Evolutionary conservation across 257 asterid genomes (phyloP), one percentile per base, ranked within the genome.

Genomic region (Gynochthodes officinalis): DNA sequence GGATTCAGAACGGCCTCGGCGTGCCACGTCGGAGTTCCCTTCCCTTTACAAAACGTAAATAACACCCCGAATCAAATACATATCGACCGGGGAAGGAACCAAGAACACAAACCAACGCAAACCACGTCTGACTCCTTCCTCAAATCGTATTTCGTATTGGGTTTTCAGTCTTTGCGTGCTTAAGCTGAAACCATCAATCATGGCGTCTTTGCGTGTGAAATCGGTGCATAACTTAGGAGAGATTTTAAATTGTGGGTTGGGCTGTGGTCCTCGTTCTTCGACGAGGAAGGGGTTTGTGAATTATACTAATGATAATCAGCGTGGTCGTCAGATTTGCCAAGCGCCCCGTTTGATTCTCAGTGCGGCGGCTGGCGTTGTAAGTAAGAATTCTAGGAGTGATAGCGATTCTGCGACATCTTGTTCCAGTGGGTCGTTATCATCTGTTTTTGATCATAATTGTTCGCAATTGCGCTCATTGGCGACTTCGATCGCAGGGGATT

Each of bases 1-100:
- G 71, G 48, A 59, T 14, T 14, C 80, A 37, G 59, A 62, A 13
- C 30, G 64, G 30, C 6, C 73, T 62, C 28, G 78, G n/a, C 63
- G 7, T n/a, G 75, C 79, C 84, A 81, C 76, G 77, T 70, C 64
- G 15, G 67, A 73, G 0, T 39, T 14, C 49, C 46, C n/a, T 33
- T 19, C 40, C 27, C 2, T 1, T 4, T 7, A 18, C 69, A 18
- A 21, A 43, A 44, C 32, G 12, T 0, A 5, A 27, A 37, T 19
- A 54, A 35, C 1, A 10, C 46, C 11, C 15, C 15, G 4, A 48
- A 63, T 7, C 43, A 40, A 75, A 69, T 69, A 39, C 63, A 14
- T 48, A 28, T 30, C 52, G 18, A 72, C 19, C 27, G 25, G 42
- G 42, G 3, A 25, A 10, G 46, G 32, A 44, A 58, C 62, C 15